Conservation (phyloP, 257 asterid species). For the Jacaranda mimosifolia region DNA sequence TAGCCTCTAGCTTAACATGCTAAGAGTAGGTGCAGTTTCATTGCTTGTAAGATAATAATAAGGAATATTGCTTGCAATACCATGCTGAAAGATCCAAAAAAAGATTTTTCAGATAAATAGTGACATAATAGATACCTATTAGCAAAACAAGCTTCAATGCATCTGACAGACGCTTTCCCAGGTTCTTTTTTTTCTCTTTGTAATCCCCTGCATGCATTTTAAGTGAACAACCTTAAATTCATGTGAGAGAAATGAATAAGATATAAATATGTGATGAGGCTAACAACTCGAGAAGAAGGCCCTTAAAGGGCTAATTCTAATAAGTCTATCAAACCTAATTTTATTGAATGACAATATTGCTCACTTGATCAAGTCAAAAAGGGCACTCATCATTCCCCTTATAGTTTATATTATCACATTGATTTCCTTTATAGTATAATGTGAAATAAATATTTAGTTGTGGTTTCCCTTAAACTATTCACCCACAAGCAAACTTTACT, state of each 20-base stretch:
- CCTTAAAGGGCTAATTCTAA: background rate
- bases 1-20: background rate
- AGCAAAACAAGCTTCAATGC: conserved; percentile 95
- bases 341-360: conserved; percentile 10
- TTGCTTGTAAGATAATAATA: background rate
- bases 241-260: conserved; percentile 19
- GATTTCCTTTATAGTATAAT: background rate
- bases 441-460: background rate
- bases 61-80: conserved; percentile 7
- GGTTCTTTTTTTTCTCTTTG: conserved; percentile 58
- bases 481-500: background rate
- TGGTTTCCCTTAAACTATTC: background rate
- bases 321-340: conserved; percentile 13
- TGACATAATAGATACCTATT: conserved; percentile 59
- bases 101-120: conserved; percentile 1
- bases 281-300: background rate
- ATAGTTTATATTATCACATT: background rate
- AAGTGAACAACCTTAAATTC: conserved; percentile 1
- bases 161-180: conserved; percentile 73
- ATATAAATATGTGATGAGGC: conserved; percentile 1
- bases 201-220: conserved; percentile 60
- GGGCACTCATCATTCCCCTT: background rate
- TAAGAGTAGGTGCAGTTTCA: background rate
- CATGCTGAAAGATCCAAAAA: conserved; percentile 8
- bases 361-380: background rate